Base-by-base conservation (phyloP, 495 filamentous ascomycete genomes). In the Xylaria acuta region DNA sequence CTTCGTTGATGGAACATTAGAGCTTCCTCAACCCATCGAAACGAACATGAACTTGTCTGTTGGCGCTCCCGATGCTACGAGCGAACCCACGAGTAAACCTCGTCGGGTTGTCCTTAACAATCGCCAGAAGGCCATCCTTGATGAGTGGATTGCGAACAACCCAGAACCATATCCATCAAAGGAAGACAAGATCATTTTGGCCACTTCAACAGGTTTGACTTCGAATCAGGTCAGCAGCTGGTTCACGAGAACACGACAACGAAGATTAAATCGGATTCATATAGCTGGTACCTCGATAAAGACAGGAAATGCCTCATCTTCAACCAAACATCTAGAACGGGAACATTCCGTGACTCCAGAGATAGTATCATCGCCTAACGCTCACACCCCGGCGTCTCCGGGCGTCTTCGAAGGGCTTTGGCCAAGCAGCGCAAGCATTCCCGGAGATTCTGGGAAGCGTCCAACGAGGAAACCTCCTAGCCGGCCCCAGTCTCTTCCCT, bases 121-220 rank as follows among this genome's bases (percentile, higher is more conserved):
- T 16, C 40, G 7, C 5, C 41, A 65, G 63, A 65, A 65, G 18
- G 3, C 38, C 1, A 49, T 65, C 14, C 41, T 65, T 3, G 49
- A 0, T 7, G 9, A 49, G 3, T 65, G 63, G 63, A 22, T 65
- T 4, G 16, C 25, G 4, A 49, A 12, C 5, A 65, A 65, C 16
- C 41, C 63, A 1, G 63, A 65, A 34, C 63, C 63, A 0, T 65
- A 65, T 49, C 63, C 63, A n/a, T 65, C 63, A 34, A 65, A 30
- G 16, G 41, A 65, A n/a, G 41, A 65, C 1, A 65, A 65, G 27
- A 12, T 20, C 4, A 65, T 1, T n/a, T 16, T 65, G 0, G 63
- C 63, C 8, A 18, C 0, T 34, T 41, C 63, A 1, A 65, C 63
- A n/a, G 63, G 63, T 18, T 34, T 65, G 22, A 45, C 40, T 1